A percentile compares a stretch with the other conserved stretches of the same genome.
Evolutionary conservation across 371 early-diverging fungal species (phyloP).

Genomic region (Zopfochytrium polystomum): DNA sequence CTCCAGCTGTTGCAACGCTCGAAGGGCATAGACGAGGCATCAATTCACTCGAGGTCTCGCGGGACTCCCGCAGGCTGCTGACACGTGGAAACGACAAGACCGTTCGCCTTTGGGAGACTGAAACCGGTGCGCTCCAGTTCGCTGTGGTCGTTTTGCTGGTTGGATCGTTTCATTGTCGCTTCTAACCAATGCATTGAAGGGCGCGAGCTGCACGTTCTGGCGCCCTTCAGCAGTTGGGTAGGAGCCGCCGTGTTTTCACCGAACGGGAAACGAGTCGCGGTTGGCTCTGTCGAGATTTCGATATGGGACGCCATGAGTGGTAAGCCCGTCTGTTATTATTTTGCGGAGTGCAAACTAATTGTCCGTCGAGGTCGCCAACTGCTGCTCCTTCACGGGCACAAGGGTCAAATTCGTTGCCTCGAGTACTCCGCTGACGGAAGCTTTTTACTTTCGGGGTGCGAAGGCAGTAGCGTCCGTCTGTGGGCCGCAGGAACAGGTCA

Average conservation of each 20-base stretch:
- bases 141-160: too few relatives aligned
- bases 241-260: neutral
- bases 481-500: constrained; percentile 71
- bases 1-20: neutral
- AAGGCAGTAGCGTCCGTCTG: constrained; percentile 78
- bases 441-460: constrained; percentile 83
- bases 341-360: too few relatives aligned
- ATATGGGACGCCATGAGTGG: too few relatives aligned
- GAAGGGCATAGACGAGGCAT: neutral
- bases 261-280: constrained; percentile 64
- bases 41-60: neutral
- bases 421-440: too few relatives aligned
- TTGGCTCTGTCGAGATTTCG: too few relatives aligned
- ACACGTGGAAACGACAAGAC: neutral
- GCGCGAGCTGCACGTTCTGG: neutral
- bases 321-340: too few relatives aligned
- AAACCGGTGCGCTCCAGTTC: too few relatives aligned
- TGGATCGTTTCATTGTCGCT: too few relatives aligned
- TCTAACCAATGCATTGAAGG: too few relatives aligned
- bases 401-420: too few relatives aligned
- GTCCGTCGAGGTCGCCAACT: too few relatives aligned
- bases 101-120: neutral
- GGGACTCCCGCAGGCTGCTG: neutral
- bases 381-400: too few relatives aligned
- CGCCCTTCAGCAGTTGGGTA: neutral